These are phyloP conservation scores for Flaveria linearis DNA, from an alignment of 129 eudicot species.

Conservation along the genomic window DNA sequence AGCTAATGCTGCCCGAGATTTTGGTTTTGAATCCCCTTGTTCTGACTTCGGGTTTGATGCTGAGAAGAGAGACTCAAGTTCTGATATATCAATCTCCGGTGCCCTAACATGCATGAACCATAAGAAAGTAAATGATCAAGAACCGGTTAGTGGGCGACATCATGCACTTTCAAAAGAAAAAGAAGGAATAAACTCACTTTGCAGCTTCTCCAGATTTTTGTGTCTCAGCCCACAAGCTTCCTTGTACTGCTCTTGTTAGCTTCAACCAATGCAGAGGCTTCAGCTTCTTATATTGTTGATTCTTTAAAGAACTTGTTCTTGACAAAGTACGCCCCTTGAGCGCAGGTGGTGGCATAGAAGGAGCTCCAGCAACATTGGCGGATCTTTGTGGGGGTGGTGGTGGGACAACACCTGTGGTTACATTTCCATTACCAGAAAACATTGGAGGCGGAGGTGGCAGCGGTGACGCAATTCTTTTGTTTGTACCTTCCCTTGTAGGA, in stretches of 20 bases:
- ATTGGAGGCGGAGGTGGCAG: constrained; percentile 69
- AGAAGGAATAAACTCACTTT: constrained; percentile 44
- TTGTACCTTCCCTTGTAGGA: too few species aligned
- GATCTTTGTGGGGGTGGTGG: constrained; percentile 43
- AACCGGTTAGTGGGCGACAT: constrained; percentile 3
- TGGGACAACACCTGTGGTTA: constrained; percentile 24
- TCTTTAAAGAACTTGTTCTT: constrained; percentile 37
- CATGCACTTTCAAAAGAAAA: constrained; percentile 16
- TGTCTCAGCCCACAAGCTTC: constrained; percentile 97
- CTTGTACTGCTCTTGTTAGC: constrained; percentile 75
- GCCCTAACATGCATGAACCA: constrained; percentile 55
- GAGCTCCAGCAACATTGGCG: constrained; percentile 38
- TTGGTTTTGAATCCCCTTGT: constrained; percentile 59
- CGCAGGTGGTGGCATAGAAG: constrained; percentile 50
- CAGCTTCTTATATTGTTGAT: constrained; percentile 60
- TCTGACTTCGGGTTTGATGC: constrained; percentile 64
- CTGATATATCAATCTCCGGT: constrained; percentile 92
- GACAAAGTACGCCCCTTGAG: constrained; percentile 52
- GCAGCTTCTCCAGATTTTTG: constrained; percentile 74
- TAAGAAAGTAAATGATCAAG: constrained; percentile 18
- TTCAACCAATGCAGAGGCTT: constrained; percentile 97
- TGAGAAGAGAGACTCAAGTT: constrained; percentile 89
- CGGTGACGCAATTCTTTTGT: constrained; percentile 43
- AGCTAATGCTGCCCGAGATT: constrained; percentile 46
- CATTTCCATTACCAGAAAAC: constrained; percentile 33